phyloP scores from a whole-genome alignment of 768 basidiomycete genomes.

The Termitomyces sp. region DNA sequence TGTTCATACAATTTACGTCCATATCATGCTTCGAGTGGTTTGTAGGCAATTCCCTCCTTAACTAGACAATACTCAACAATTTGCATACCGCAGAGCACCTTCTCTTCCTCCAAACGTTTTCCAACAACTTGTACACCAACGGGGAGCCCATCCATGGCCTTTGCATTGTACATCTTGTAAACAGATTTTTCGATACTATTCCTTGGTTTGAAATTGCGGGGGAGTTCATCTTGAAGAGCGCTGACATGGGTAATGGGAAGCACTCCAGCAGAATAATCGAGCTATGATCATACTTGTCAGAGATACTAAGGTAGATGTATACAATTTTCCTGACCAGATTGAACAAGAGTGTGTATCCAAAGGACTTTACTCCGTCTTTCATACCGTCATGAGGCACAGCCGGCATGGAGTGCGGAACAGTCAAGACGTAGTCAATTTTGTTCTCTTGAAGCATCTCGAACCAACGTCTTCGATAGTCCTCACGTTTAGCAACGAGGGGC shows the following conservation, averaged over 20 bases:
- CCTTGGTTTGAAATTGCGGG: constrained; percentile 25
- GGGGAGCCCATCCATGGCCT: constrained; percentile 52
- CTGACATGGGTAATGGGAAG: constrained; percentile 54
- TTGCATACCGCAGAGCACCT: constrained; percentile 55
- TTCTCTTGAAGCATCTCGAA: constrained; percentile 32
- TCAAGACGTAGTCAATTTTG: constrained; percentile 53
- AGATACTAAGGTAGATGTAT: neutral
- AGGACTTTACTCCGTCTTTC: constrained; percentile 45
- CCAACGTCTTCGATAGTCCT: constrained; percentile 36
- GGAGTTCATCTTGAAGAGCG: constrained; percentile 32
- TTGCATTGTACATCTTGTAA: constrained; percentile 45
- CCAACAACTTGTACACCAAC: constrained; percentile 59
- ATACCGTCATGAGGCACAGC: constrained; percentile 49
- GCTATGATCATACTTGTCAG: constrained; percentile 16
- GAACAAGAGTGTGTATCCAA: constrained; percentile 58
- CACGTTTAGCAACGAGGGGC: constrained; percentile 40
- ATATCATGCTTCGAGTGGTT: constrained; percentile 9
- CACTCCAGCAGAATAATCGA: constrained; percentile 50
- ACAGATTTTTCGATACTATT: constrained; percentile 40
- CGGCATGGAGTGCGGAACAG: constrained; percentile 51
- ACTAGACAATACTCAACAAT: constrained; percentile 34
- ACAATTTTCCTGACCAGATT: constrained; percentile 39
- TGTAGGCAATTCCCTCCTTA: constrained; percentile 20
- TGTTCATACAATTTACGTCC: neutral
- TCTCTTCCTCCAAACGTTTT: constrained; percentile 56